These are phyloP conservation scores for Neofusicoccum ribis DNA, from an alignment of 2,329 filamentous ascomycete species.

Conservation along the genomic window DNA sequence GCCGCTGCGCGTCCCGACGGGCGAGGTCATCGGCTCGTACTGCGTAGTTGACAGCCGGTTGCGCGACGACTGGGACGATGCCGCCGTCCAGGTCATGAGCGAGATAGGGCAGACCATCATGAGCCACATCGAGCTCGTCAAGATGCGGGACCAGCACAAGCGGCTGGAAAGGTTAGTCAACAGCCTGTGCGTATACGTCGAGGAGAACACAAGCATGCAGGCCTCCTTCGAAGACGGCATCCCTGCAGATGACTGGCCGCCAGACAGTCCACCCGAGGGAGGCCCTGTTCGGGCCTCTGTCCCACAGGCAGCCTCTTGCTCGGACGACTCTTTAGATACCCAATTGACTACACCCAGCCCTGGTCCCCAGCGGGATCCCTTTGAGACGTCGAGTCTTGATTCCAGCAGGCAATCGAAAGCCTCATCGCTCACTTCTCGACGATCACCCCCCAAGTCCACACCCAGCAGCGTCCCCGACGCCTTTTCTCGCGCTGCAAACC, in stretches of 20 bases:
- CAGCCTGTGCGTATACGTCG: conserved; percentile 30
- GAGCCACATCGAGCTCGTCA: conserved; percentile 21
- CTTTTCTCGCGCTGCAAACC: not conserved
- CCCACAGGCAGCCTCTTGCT: not conserved
- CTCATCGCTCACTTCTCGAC: not conserved
- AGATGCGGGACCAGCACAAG: not conserved
- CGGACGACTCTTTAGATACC: not conserved
- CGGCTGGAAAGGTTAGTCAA: conserved; percentile 27
- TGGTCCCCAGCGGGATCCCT: not conserved
- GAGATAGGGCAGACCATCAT: conserved; percentile 22
- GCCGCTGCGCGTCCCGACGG: conserved; percentile 33
- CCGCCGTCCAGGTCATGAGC: conserved; percentile 12
- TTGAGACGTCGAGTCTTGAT: not conserved
- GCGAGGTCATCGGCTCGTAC: conserved; percentile 34
- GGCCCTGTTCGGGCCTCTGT: not conserved
- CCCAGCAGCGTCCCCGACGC: not conserved
- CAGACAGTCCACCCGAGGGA: not conserved
- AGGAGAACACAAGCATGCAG: no score
- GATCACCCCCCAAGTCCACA: not conserved
- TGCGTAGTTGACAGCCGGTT: conserved; percentile 32
- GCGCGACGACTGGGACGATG: conserved; percentile 32
- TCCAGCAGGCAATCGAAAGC: not conserved
- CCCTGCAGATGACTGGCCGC: not conserved
- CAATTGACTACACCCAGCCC: not conserved
- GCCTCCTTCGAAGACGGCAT: no score